Percentiles rank a stretch among this genome's conserved stretches.
Evolutionary conservation across 345 rosid species (phyloP).

Genomic region (Pseudoturritis turrita): DNA sequence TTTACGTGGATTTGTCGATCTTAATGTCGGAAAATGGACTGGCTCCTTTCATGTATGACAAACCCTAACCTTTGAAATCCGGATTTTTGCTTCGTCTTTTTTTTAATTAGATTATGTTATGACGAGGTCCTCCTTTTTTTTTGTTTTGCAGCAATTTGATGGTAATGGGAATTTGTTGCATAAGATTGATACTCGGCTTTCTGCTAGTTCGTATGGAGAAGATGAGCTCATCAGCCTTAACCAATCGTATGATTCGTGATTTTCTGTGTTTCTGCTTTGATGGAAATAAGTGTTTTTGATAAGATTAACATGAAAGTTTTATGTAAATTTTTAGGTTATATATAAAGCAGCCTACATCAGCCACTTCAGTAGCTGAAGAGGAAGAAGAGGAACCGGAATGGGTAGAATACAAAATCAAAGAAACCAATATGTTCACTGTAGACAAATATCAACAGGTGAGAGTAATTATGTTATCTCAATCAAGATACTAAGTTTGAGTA

Average conservation of each 20-base stretch:
- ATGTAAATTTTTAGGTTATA: slow-evolving; percentile 51
- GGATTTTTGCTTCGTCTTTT: neutral
- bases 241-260: slow-evolving; percentile 57
- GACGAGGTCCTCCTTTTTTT: neutral
- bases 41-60: slow-evolving; percentile 68
- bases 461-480: neutral
- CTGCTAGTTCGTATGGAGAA: slow-evolving; percentile 80
- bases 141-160: slow-evolving; percentile 78
- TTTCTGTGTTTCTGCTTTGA: neutral
- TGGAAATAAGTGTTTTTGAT: neutral
- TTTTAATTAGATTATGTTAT: neutral
- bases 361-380: slow-evolving; percentile 46
- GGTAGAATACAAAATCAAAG: slow-evolving; percentile 93
- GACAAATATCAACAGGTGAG: slow-evolving; percentile 93
- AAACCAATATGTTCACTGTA: slow-evolving; percentile 85
- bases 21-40: slow-evolving; percentile 75
- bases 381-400: slow-evolving; percentile 69
- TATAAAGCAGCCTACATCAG: slow-evolving; percentile 66
- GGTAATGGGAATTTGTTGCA: slow-evolving; percentile 62
- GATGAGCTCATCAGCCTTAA: slow-evolving; percentile 81
- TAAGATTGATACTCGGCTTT: slow-evolving; percentile 61
- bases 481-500: neutral
- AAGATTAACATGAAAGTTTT: neutral
- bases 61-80: neutral
- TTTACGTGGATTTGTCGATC: slow-evolving; percentile 59